phyloP scores from a whole-genome alignment of 2,329 filamentous ascomycete genomes.

The Botrytis aclada region DNA sequence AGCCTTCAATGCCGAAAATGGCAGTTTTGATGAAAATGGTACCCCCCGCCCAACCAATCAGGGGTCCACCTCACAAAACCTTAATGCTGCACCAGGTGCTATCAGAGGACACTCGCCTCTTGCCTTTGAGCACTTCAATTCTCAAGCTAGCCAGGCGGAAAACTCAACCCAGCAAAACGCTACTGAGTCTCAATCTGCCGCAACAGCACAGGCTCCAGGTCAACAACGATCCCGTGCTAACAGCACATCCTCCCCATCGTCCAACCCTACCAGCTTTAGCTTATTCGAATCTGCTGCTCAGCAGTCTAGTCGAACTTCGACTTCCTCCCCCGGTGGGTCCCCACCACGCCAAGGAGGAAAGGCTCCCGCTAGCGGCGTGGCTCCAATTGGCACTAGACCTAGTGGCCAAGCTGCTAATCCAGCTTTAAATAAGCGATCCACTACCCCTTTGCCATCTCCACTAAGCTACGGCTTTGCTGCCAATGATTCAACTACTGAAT shows the following conservation, averaged over 20 bases:
- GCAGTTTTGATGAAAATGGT: slow-evolving; percentile 66
- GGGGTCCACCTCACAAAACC: slow-evolving; percentile 56
- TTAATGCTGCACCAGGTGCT: slow-evolving; percentile 56
- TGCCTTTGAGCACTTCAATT: slow-evolving; percentile 67
- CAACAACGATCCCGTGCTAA: slow-evolving; percentile 64
- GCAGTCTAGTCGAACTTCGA: slow-evolving; percentile 74
- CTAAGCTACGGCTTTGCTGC: slow-evolving; percentile 69
- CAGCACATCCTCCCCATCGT: slow-evolving; percentile 81
- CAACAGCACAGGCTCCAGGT: slow-evolving; percentile 37
- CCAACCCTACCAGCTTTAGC: slow-evolving; percentile 58
- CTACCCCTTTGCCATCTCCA: slow-evolving; percentile 88
- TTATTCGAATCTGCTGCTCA: slow-evolving; percentile 60
- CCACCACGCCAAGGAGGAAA: slow-evolving; percentile 68
- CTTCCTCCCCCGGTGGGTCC: slow-evolving; percentile 80
- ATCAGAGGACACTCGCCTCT: slow-evolving; percentile 77
- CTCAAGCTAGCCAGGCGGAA: slow-evolving; percentile 36
- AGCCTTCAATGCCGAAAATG: slow-evolving; percentile 61
- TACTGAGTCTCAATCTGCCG: slow-evolving; percentile 49
- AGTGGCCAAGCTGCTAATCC: slow-evolving; percentile 56
- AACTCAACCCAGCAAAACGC: slow-evolving; percentile 37
- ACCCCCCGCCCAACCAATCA: slow-evolving; percentile 63
- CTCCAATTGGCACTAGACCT: slow-evolving; percentile 90
- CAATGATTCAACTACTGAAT: slow-evolving; percentile 48
- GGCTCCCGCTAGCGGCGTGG: slow-evolving; percentile 63
- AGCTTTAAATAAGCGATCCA: slow-evolving; percentile 67